These are phyloP conservation scores for Paramecium pentaurelia DNA, from an alignment of 73 alveolate species.

Conservation along the genomic window DNA sequence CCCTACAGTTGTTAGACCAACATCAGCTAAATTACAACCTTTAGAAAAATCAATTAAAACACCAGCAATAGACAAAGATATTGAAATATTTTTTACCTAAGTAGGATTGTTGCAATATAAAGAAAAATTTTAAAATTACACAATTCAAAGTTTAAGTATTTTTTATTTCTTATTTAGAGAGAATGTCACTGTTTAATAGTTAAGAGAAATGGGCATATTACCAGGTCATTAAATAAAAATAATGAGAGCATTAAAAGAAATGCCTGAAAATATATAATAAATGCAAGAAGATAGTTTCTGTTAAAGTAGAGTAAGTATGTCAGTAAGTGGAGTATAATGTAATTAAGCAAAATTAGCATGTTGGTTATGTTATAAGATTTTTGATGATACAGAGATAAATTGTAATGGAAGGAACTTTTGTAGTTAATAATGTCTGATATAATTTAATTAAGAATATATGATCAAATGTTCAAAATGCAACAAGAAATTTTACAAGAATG, in stretches of 20 bases:
- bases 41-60: background rate
- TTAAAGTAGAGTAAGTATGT: background rate
- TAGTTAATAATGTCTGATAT: constrained; percentile 1
- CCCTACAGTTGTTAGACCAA: background rate
- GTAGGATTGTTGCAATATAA: background rate
- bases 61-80: background rate
- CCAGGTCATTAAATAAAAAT: constrained; percentile 45
- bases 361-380: constrained; percentile 36
- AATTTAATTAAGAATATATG: background rate
- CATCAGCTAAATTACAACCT: constrained; percentile 9
- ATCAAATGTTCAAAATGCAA: constrained; percentile 11
- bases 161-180: constrained; percentile 10
- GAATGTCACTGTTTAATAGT: constrained; percentile 20
- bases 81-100: background rate
- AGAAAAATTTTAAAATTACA: constrained; percentile 13
- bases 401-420: constrained; percentile 12
- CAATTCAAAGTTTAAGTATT: background rate
- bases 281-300: constrained; percentile 9
- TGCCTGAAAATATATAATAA: background rate
- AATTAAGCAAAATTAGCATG: background rate
- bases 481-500: constrained; percentile 16
- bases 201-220: constrained; percentile 43
- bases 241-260: constrained; percentile 6
- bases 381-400: background rate
- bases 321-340: constrained; percentile 29